phyloP scores from a whole-genome alignment of 176 grass and related monocot genomes.

The Aegilops tauschii region DNA sequence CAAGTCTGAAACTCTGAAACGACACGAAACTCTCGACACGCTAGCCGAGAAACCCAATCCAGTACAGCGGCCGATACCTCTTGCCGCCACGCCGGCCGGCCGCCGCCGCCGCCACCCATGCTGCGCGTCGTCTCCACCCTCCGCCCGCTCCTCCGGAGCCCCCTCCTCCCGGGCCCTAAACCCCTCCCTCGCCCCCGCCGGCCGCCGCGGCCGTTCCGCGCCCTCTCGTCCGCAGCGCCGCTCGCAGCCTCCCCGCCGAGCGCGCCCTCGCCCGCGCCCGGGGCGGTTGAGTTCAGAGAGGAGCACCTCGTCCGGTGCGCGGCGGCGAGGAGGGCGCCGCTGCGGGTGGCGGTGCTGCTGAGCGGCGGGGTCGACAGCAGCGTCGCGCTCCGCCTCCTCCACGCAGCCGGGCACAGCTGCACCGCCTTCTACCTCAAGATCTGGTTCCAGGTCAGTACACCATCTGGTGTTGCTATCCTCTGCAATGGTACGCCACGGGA shows the following conservation, averaged over 20 bases:
- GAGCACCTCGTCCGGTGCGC: slow-evolving; percentile 52
- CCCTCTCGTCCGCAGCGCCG: slow-evolving; percentile 14
- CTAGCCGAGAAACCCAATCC: slow-evolving; percentile 7
- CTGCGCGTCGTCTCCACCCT: slow-evolving; percentile 34
- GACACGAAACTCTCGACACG: background rate
- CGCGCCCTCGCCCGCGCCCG: background rate
- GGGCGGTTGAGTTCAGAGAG: background rate
- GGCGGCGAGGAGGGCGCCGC: slow-evolving; percentile 31
- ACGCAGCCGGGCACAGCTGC: slow-evolving; percentile 74
- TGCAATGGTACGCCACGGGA: background rate
- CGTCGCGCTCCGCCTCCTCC: slow-evolving; percentile 89
- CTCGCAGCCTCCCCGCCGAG: background rate
- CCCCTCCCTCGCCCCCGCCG: background rate
- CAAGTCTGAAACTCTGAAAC: background rate
- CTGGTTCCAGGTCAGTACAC: slow-evolving; percentile 75
- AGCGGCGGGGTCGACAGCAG: slow-evolving; percentile 98
- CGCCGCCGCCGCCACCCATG: slow-evolving; percentile 22
- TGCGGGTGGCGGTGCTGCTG: slow-evolving; percentile 71
- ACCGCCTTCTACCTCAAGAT: slow-evolving; percentile 99
- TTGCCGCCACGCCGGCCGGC: background rate
- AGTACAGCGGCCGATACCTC: background rate
- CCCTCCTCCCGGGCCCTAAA: slow-evolving; percentile 9
- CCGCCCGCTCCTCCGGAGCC: slow-evolving; percentile 31
- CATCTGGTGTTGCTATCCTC: background rate
- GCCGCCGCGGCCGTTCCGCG: background rate